Evolutionary conservation across 208 protist species (phyloP).

Genomic region (Trypanosoma cruzi): DNA sequence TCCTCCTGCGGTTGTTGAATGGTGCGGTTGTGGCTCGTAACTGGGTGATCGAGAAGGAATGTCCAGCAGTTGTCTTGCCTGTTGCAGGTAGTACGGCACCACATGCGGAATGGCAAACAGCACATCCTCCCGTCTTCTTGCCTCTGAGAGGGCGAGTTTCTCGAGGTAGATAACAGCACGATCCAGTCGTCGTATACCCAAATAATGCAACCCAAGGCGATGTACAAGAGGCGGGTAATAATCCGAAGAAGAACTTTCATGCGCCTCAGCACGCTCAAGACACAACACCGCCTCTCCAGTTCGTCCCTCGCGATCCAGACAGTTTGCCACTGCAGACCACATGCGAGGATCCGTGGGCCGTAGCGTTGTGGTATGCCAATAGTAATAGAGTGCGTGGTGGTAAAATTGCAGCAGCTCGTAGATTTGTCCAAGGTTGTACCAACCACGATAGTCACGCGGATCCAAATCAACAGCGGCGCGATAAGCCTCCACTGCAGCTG

Average conservation of each 20-base stretch:
- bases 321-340: slow-evolving; percentile 87
- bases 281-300: slow-evolving; percentile 66
- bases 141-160: slow-evolving; percentile 51
- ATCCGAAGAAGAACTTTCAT: slow-evolving; percentile 40
- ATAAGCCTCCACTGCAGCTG: slow-evolving; percentile 96
- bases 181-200: slow-evolving; percentile 40
- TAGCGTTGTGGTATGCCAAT: slow-evolving; percentile 92
- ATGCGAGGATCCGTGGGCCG: slow-evolving; percentile 96
- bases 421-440: slow-evolving; percentile 97
- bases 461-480: slow-evolving; percentile 94
- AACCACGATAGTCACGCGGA: slow-evolving; percentile 94
- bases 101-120: slow-evolving; percentile 70
- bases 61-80: slow-evolving; percentile 53
- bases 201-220: slow-evolving; percentile 69
- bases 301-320: slow-evolving; percentile 78
- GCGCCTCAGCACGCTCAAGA: slow-evolving; percentile 74
- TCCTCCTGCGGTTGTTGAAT: background rate
- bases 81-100: slow-evolving; percentile 58
- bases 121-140: slow-evolving; percentile 45
- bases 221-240: slow-evolving; percentile 71
- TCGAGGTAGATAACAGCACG: slow-evolving; percentile 68
- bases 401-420: slow-evolving; percentile 97
- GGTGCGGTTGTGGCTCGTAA: slow-evolving; percentile 24
- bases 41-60: slow-evolving; percentile 49
- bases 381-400: slow-evolving; percentile 97